Conservation (phyloP, 306 rosid genomes). For the Rosa chinensis region DNA sequence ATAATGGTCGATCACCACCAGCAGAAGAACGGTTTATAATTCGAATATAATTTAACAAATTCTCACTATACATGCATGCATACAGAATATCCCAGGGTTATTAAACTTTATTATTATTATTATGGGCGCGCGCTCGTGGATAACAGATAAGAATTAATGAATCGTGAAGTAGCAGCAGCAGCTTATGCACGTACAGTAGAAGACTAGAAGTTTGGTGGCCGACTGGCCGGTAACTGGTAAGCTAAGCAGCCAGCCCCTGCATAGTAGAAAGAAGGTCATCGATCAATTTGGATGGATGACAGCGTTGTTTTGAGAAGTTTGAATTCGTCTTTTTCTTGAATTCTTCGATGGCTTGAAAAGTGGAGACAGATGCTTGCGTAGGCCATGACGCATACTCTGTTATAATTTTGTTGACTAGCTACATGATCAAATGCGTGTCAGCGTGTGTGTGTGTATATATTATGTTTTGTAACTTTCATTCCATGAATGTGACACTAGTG, state of each 20-base stretch:
- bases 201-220: not conserved
- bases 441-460: too few species aligned
- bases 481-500: not conserved
- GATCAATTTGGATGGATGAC: not conserved
- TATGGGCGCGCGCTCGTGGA: too few species aligned
- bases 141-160: too few species aligned
- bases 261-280: not conserved
- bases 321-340: not conserved
- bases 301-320: not conserved
- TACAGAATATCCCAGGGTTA: not conserved
- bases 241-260: not conserved
- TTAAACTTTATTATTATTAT: not conserved
- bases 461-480: not conserved
- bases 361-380: not conserved
- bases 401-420: not conserved
- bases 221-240: not conserved
- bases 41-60: too few species aligned
- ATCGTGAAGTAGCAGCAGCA: not conserved
- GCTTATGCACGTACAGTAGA: too few species aligned
- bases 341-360: not conserved
- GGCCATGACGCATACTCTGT: not conserved
- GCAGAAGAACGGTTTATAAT: not conserved
- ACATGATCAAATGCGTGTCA: too few species aligned
- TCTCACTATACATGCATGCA: too few species aligned
- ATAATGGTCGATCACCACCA: not conserved